A percentile compares a stretch with the other conserved stretches of the same genome.
Evolutionary conservation across 129 eudicot genomes (phyloP).

Genomic region (Erigeron canadensis): DNA sequence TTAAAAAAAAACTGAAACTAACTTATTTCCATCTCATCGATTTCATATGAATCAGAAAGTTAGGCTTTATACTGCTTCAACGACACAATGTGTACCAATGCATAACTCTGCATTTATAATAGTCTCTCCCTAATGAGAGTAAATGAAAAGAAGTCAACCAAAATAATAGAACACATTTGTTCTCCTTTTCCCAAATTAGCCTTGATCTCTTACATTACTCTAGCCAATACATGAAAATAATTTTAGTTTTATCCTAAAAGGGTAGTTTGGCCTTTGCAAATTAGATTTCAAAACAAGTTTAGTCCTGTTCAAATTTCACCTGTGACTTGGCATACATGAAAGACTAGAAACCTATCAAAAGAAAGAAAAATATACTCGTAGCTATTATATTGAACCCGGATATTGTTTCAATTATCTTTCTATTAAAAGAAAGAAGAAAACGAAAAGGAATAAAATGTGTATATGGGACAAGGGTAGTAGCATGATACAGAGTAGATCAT

Average conservation of each 20-base stretch:
- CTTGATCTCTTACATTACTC: not conserved
- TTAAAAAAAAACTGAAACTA: no score
- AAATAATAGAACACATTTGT: not conserved
- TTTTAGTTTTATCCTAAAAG: not conserved
- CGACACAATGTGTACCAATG: not conserved
- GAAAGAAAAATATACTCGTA: conserved; percentile 14
- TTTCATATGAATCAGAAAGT: not conserved
- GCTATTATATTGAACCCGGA: conserved; percentile 27
- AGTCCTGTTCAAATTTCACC: not conserved
- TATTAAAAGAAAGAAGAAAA: conserved; percentile 25
- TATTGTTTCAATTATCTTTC: conserved; percentile 43
- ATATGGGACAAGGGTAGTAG: conserved; percentile 39
- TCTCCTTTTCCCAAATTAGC: not conserved
- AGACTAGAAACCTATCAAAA: not conserved
- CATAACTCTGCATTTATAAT: not conserved
- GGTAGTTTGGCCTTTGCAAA: not conserved
- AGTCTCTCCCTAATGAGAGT: not conserved
- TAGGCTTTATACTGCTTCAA: not conserved
- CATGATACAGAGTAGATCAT: conserved; percentile 63
- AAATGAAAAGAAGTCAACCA: not conserved
- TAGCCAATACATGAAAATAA: not conserved
- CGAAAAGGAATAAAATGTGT: conserved; percentile 29
- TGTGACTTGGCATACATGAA: not conserved
- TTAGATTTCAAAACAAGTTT: not conserved
- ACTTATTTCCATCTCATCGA: no score